Base-by-base conservation (phyloP, 2,329 filamentous ascomycete species). In the Chrysoporthe cubensis region DNA sequence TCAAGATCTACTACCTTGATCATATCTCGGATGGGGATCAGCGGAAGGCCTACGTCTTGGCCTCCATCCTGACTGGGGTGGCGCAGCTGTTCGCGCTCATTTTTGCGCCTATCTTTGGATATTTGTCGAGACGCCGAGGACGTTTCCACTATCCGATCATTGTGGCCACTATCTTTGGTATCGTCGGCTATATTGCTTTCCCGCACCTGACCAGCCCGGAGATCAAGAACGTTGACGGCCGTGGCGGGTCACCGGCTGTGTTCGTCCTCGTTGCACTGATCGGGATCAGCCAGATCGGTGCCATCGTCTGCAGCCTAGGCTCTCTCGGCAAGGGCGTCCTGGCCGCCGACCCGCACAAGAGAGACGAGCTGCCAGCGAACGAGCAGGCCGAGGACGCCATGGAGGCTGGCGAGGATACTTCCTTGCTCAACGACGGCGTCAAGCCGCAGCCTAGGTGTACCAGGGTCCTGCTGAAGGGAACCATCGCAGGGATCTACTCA, bases 231-330 rank as follows among this genome's bases (percentile, higher is more conserved):
- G 80, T 86, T 0, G 82, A 88, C 42, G 89, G 89, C 4, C 83
- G 90, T 37, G 88, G 91, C 44, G 92, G 92, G 21, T 88, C 84
- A 44, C 85, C 87, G 0, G 82, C 80, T 13, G 88, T 97, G 18
- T 94, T 96, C 75, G 71, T 94, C 14, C 86, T 95, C 18, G 93
- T 94, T 54, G 87, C 90, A 0, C 80, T 97, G 21, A 88, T 98
- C 50, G 96, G 96, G 16, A 88, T 97, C 75, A 96, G 93, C 74
- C 96, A 99, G 79, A 98, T 99, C 70, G 96, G 95, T 2, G 91
- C 94, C 13, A 98, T 99, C 68, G 96, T 99, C 0, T 97, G 94
- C 80, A 97, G 93, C 71, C 85, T 99, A n/a, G 94, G 92, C 0
- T 88, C 96, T 0, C 85, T 99, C 2, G 93, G 93, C 48, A 88